A percentile compares a stretch with the other conserved stretches of the same genome.
These are phyloP conservation scores for Hygrophila difformis DNA, from an alignment of 257 asterid species.

Conservation along the genomic window DNA sequence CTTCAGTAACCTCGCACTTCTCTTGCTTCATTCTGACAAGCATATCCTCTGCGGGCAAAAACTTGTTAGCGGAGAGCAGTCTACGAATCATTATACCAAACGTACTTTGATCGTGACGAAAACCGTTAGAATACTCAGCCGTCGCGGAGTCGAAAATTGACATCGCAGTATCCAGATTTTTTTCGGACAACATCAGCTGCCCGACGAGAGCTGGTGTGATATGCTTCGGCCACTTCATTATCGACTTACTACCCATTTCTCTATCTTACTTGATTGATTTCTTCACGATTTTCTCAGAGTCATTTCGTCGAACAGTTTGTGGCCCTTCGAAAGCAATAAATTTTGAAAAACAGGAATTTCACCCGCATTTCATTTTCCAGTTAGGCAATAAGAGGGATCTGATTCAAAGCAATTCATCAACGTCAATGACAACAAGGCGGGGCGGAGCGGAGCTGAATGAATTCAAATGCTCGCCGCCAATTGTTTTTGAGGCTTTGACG, in stretches of 20 bases:
- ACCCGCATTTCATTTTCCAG: too few relatives aligned
- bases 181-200: conserved; percentile 62
- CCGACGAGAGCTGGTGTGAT: conserved; percentile 63
- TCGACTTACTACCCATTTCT: conserved; percentile 37
- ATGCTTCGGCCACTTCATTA: conserved; percentile 73
- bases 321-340: not conserved
- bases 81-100: conserved; percentile 51
- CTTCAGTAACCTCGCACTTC: conserved; percentile 47
- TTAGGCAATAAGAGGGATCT: too few relatives aligned
- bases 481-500: too few relatives aligned
- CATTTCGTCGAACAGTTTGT: conserved; percentile 38
- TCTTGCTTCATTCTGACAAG: conserved; percentile 68
- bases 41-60: conserved; percentile 57
- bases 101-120: conserved; percentile 52
- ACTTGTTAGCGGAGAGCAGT: conserved; percentile 63
- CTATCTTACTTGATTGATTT: not conserved
- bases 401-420: too few relatives aligned
- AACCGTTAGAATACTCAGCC: conserved; percentile 72
- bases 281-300: conserved; percentile 13
- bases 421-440: too few relatives aligned
- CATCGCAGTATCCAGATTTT: conserved; percentile 63
- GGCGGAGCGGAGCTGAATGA: too few relatives aligned
- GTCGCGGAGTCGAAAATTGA: conserved; percentile 85
- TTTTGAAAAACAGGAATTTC: too few relatives aligned
- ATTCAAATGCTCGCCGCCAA: too few relatives aligned